Conservation (phyloP, 2,329 filamentous ascomycete species). For the Apiospora malaysiana region DNA sequence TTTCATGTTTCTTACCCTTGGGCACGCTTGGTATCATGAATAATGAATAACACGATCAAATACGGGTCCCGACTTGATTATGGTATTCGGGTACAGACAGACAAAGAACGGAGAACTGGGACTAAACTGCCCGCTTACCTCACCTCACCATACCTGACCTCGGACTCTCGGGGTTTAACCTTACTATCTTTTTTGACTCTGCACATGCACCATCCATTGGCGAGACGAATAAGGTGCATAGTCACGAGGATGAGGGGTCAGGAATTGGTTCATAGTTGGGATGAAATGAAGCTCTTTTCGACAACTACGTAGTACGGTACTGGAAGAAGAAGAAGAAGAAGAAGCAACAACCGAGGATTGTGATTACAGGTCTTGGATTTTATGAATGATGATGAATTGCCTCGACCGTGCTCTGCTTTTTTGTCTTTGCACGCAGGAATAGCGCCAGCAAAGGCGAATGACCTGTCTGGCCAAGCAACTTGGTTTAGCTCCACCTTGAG, state of each 20-base stretch:
- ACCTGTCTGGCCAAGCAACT: no score
- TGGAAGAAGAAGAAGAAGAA: no score
- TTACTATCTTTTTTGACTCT: neutral
- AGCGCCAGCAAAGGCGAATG: no score
- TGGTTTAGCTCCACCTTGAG: no score
- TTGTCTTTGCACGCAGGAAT: no score
- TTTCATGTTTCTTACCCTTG: neutral
- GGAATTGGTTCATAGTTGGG: neutral
- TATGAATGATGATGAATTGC: neutral
- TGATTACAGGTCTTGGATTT: neutral
- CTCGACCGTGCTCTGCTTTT: no score
- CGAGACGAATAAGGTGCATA: conserved; percentile 7
- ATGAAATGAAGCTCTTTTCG: neutral
- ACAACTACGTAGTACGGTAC: no score
- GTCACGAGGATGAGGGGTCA: conserved; percentile 8
- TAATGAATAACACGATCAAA: conserved; percentile 3
- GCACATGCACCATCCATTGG: neutral
- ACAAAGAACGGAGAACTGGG: neutral
- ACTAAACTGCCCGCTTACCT: neutral
- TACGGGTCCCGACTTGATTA: neutral
- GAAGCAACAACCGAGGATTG: neutral
- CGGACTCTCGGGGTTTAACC: conserved; percentile 16
- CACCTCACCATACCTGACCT: neutral
- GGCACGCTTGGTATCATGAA: neutral
- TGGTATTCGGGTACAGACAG: neutral